Conservation (phyloP, 129 eudicot genomes). For the Escallonia rubra region DNA sequence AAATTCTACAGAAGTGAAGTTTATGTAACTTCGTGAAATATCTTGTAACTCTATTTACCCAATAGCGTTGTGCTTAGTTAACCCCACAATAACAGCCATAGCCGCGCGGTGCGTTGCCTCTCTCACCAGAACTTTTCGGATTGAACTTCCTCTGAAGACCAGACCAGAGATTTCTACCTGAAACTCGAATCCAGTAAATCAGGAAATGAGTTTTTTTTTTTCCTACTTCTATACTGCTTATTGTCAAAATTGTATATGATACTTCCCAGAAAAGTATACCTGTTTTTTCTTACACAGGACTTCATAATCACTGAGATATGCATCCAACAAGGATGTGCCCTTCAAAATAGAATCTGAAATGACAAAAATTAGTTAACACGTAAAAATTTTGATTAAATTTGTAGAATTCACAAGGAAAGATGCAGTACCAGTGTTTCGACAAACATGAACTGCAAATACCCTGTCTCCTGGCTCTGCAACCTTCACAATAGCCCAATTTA, state of each 20-base stretch:
- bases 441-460: constrained; percentile 74
- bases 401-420: background rate
- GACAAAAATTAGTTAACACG: background rate
- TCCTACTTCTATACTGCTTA: background rate
- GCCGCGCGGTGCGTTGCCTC: constrained; percentile 74
- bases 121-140: constrained; percentile 67
- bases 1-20: background rate
- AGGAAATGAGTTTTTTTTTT: background rate
- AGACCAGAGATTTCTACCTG: constrained; percentile 69
- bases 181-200: constrained; percentile 9
- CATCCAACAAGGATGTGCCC: constrained; percentile 58
- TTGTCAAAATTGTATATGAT: background rate
- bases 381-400: background rate
- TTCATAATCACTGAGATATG: constrained; percentile 66
- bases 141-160: constrained; percentile 61
- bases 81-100: constrained; percentile 69
- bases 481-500: constrained; percentile 86
- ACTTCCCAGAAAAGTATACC: constrained; percentile 28
- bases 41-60: constrained; percentile 33
- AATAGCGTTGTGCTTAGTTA: constrained; percentile 46
- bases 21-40: background rate
- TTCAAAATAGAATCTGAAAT: constrained; percentile 39
- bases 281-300: constrained; percentile 69
- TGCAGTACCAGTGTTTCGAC: constrained; percentile 58
- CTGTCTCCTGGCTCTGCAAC: constrained; percentile 83